Percentiles rank a stretch among this genome's conserved stretches.
phyloP scores from a whole-genome alignment of 1,139 yeast genomes.

The Saccharomyces hybrid region DNA sequence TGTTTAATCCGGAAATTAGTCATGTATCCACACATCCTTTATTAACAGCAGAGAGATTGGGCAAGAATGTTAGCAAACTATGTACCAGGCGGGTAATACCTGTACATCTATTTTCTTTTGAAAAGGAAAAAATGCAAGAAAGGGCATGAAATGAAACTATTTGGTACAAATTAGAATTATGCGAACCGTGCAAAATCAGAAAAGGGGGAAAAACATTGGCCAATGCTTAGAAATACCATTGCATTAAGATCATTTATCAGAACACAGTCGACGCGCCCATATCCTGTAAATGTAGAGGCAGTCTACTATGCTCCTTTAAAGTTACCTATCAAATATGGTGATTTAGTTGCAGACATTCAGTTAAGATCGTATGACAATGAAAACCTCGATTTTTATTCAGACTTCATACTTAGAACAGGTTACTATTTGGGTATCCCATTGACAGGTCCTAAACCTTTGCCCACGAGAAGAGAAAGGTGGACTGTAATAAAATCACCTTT shows the following conservation, averaged over 20 bases:
- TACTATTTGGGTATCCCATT: slow-evolving; percentile 83
- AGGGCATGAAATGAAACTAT: neutral
- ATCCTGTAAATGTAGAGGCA: slow-evolving; percentile 78
- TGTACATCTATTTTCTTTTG: neutral
- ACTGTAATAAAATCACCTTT: slow-evolving; percentile 92
- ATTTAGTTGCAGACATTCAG: slow-evolving; percentile 62
- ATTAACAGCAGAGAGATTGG: neutral
- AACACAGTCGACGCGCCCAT: slow-evolving; percentile 40
- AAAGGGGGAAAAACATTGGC: neutral
- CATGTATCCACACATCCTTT: neutral
- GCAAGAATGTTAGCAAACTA: neutral
- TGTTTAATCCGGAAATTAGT: neutral
- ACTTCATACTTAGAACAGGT: slow-evolving; percentile 85
- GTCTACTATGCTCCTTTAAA: slow-evolving; percentile 76
- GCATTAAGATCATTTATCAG: slow-evolving; percentile 32
- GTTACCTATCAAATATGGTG: slow-evolving; percentile 60
- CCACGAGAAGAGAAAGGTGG: slow-evolving; percentile 77
- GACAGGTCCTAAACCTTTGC: slow-evolving; percentile 58
- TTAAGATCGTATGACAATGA: slow-evolving; percentile 67
- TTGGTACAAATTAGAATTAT: neutral
- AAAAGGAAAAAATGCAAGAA: neutral
- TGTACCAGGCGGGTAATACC: neutral
- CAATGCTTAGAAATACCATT: neutral
- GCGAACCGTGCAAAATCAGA: neutral
- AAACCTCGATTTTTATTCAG: slow-evolving; percentile 67